phyloP scores from a whole-genome alignment of 352 stramenopile genomes.

The Phytopythium oedochilum region DNA sequence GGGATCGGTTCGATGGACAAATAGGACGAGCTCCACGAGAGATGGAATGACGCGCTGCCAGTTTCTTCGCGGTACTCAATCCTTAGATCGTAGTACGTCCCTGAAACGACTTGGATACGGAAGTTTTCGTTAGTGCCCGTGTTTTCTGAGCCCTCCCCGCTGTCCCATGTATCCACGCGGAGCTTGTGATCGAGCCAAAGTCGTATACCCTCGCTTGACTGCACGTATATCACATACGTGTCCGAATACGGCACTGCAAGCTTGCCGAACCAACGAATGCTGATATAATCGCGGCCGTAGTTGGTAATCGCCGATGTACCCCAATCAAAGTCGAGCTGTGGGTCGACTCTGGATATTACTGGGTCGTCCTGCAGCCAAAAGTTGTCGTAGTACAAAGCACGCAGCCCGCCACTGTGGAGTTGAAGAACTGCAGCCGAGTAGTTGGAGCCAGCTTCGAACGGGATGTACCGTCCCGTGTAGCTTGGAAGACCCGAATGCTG shows the following conservation, averaged over 20 bases:
- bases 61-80: conserved; percentile 95
- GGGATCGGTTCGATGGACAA: conserved; percentile 84
- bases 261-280: conserved; percentile 94
- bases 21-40: conserved; percentile 93
- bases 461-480: conserved; percentile 91
- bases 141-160: conserved; percentile 18
- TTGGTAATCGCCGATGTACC: conserved; percentile 89
- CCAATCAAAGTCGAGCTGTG: conserved; percentile 86
- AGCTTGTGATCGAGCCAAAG: conserved; percentile 93
- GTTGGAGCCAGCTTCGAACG: conserved; percentile 39
- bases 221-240: conserved; percentile 91
- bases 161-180: conserved; percentile 90
- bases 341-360: conserved; percentile 85
- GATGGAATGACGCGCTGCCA: conserved; percentile 77
- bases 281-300: conserved; percentile 95
- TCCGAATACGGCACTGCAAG: conserved; percentile 75
- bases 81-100: conserved; percentile 91
- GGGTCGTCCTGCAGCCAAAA: conserved; percentile 93
- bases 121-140: conserved; percentile 60
- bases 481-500: conserved; percentile 90
- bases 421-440: conserved; percentile 92
- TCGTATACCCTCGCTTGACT: conserved; percentile 89
- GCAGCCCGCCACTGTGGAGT: conserved; percentile 86
- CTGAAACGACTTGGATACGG: conserved; percentile 51
- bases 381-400: conserved; percentile 94